phyloP scores from a whole-genome alignment of 208 protist genomes.

The Phytomonas serpens region DNA sequence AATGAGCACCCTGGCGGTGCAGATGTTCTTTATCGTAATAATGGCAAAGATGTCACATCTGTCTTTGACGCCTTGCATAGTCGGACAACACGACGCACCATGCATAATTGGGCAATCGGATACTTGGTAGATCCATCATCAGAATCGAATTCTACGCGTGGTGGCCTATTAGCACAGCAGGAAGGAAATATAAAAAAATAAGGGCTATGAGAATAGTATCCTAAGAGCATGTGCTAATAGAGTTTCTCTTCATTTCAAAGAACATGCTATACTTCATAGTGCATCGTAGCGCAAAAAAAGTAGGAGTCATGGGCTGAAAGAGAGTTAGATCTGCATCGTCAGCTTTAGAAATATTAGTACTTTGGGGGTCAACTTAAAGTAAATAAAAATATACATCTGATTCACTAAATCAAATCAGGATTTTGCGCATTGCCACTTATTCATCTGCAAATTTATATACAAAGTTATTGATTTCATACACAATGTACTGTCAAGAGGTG shows the following conservation, averaged over 20 bases:
- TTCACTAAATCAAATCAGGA: background rate
- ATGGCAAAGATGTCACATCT: constrained; percentile 31
- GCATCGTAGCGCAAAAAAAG: background rate
- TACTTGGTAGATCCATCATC: background rate
- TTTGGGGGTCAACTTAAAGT: background rate
- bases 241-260: background rate
- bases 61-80: constrained; percentile 26
- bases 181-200: background rate
- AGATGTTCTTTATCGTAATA: constrained; percentile 22
- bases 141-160: background rate
- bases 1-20: constrained; percentile 73
- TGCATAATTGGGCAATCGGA: background rate
- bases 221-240: background rate
- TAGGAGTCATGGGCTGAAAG: background rate
- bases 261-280: background rate
- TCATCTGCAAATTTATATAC: background rate
- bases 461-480: background rate
- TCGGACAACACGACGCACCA: background rate
- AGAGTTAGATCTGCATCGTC: background rate
- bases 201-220: background rate
- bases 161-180: background rate
- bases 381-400: background rate
- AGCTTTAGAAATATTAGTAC: background rate
- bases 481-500: background rate
- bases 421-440: background rate